phyloP scores from a whole-genome alignment of 306 rosid species.

The Corylus heterophylla region DNA sequence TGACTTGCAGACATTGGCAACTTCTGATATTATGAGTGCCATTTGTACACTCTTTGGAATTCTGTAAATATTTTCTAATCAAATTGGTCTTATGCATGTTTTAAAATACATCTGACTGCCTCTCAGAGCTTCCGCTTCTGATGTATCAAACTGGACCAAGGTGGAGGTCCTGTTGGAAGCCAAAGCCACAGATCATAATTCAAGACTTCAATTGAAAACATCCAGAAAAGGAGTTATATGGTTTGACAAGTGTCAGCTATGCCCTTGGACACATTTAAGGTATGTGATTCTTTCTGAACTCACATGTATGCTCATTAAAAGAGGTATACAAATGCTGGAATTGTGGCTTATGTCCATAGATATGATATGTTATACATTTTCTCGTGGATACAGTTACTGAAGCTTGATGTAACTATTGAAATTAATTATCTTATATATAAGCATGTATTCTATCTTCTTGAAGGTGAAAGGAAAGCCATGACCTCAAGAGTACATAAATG shows the following conservation, averaged over 20 bases:
- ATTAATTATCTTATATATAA: not conserved
- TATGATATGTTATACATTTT: not conserved
- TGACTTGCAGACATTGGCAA: conserved; percentile 57
- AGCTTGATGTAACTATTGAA: not conserved
- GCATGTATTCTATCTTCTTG: not conserved
- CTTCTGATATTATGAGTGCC: conserved; percentile 52
- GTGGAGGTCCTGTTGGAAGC: conserved; percentile 43
- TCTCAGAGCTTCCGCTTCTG: conserved; percentile 55
- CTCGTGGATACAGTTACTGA: not conserved
- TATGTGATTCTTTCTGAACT: conserved; percentile 3
- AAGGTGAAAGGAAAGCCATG: not conserved
- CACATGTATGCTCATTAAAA: not conserved
- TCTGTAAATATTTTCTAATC: conserved; percentile 18
- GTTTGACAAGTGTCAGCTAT: conserved; percentile 66
- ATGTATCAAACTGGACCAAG: conserved; percentile 54
- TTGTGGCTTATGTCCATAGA: not conserved
- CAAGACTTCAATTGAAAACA: conserved; percentile 60
- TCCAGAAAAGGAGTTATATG: conserved; percentile 44
- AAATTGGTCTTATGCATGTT: conserved; percentile 14
- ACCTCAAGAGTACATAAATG: not conserved
- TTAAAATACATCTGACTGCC: conserved; percentile 12
- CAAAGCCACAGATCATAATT: conserved; percentile 39
- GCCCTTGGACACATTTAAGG: conserved; percentile 57
- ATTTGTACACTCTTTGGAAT: conserved; percentile 17
- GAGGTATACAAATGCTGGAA: not conserved